Evolutionary conservation across 495 filamentous ascomycete species (phyloP), one percentile per base, ranked within the genome.

Genomic region (Penicillium arizonense): DNA sequence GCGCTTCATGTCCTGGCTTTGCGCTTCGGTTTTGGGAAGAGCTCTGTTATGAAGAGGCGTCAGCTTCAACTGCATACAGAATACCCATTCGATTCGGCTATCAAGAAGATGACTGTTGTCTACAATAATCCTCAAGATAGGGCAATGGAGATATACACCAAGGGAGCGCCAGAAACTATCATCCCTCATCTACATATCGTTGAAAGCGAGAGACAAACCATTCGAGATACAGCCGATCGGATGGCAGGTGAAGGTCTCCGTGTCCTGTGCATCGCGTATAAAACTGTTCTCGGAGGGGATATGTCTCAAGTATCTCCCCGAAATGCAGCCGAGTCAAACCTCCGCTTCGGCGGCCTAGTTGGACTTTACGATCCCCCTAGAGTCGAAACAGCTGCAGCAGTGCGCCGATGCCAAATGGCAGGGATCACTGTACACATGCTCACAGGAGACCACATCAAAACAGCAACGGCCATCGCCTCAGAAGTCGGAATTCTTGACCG

Each of bases 81-180:
- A 66, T 92, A 88, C 58, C 86, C 87, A 5, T 94, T 94, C 50
- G 89, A 94, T 63, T 88, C 84, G 48, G 77, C 76, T 40, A 87
- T 94, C 73, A 94, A 93, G 73, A 81, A 85, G 47, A 94, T 94
- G 89, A 86, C 87, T 21, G 87, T 90, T 46, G 72, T 91, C 34
- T 94, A 89, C 63, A 56, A 55, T 1, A 67, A 70, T 13, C 21
- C 50, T 3, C 24, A 30, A 7, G 44, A 59, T 2, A 57, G 65
- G 0, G 55, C 72, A 52, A 81, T 75, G 37, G 62, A 85, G 26
- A 75, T 90, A 4, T 88, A 84, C 53, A 81, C 79, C 30, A 89
- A 88, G 52, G 86, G 86, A 26, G 86, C 86, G 5, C 85, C 84
- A 1, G 86, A 89, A 56, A 66, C 77, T 11, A 70, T 89, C 30